Evolutionary conservation across 331 rosid species (phyloP).

Genomic region (Saraca asoca): DNA sequence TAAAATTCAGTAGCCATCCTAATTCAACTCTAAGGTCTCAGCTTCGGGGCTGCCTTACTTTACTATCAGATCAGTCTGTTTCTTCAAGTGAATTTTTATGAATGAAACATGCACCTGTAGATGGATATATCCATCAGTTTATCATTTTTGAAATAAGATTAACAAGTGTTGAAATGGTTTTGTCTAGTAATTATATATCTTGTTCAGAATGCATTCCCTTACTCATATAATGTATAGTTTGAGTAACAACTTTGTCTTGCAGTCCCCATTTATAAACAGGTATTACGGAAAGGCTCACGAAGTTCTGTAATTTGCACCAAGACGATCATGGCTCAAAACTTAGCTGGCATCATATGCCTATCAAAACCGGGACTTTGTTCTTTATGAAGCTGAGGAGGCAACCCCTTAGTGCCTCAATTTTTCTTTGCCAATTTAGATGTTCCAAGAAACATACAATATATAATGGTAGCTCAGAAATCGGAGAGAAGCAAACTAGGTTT

Average conservation of each 20-base stretch:
- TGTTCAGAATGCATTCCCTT: conserved; percentile 7
- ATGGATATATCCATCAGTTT: too few species aligned
- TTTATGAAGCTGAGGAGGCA: conserved; percentile 41
- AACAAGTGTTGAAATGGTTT: too few species aligned
- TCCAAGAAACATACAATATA: conserved; percentile 40
- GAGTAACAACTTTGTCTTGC: conserved; percentile 31
- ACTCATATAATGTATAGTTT: neutral
- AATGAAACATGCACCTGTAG: too few species aligned
- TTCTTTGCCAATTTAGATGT: conserved; percentile 25
- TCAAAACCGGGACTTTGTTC: conserved; percentile 21
- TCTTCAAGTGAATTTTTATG: too few species aligned
- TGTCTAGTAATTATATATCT: too few species aligned
- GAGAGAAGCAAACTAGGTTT: conserved; percentile 39
- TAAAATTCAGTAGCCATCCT: too few species aligned
- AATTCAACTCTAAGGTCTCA: too few species aligned
- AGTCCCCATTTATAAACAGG: conserved; percentile 85
- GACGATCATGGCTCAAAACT: conserved; percentile 5
- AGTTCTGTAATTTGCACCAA: conserved; percentile 55
- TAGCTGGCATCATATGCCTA: conserved; percentile 29
- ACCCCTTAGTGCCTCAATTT: conserved; percentile 40
- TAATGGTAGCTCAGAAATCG: conserved; percentile 46
- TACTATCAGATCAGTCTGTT: too few species aligned
- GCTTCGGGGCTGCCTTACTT: too few species aligned
- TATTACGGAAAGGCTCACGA: conserved; percentile 89
- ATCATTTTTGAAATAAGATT: too few species aligned